phyloP scores from a whole-genome alignment of 2,329 filamentous ascomycete species.

The Aureobasidium lini region DNA sequence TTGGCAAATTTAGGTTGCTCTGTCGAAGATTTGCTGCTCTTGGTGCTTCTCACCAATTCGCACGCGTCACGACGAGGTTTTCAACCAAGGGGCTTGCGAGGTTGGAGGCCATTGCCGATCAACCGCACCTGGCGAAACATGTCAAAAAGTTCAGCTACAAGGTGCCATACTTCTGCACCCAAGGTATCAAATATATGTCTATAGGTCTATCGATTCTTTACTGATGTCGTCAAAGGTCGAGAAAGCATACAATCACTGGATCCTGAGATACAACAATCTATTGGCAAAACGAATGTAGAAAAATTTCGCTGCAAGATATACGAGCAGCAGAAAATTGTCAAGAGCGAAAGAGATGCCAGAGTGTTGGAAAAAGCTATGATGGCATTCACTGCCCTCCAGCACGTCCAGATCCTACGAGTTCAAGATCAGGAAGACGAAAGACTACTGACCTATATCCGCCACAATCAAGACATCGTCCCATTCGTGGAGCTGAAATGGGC shows the following conservation, averaged over 20 bases:
- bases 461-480: conserved; percentile 36
- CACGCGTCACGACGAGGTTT: conserved; percentile 45
- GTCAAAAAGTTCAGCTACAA: conserved; percentile 56
- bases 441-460: conserved; percentile 45
- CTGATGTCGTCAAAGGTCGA: neutral
- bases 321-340: conserved; percentile 46
- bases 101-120: conserved; percentile 42
- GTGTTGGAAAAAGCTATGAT: conserved; percentile 49
- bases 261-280: conserved; percentile 20
- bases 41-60: conserved; percentile 45
- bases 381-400: conserved; percentile 53
- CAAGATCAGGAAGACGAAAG: conserved; percentile 52
- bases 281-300: conserved; percentile 28
- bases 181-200: conserved; percentile 33
- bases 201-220: no score
- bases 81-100: conserved; percentile 42
- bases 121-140: conserved; percentile 43
- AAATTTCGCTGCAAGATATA: conserved; percentile 39
- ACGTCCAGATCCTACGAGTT: conserved; percentile 57
- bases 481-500: conserved; percentile 52
- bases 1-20: conserved; percentile 41
- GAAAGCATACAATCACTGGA: conserved; percentile 16
- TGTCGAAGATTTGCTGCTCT: conserved; percentile 45
- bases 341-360: conserved; percentile 42
- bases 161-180: conserved; percentile 51